phyloP scores from a whole-genome alignment of 495 filamentous ascomycete genomes.

The Penicillium paxilli region DNA sequence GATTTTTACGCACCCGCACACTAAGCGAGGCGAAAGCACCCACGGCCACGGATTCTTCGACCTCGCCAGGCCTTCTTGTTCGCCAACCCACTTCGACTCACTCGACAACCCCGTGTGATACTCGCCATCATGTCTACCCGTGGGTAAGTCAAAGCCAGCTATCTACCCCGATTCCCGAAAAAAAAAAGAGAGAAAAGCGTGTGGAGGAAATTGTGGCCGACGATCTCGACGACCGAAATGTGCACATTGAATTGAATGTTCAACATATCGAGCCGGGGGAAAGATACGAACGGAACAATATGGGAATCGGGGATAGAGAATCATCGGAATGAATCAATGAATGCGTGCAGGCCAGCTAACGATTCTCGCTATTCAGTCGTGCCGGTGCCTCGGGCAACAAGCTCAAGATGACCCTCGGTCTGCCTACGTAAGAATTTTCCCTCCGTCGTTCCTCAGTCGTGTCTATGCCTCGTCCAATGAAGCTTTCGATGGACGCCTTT shows the following conservation, averaged over 20 bases:
- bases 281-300: slow-evolving; percentile 3
- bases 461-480: slow-evolving; percentile 18
- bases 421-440: slow-evolving; percentile 74
- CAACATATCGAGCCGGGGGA: slow-evolving; percentile 20
- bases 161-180: slow-evolving; percentile 13
- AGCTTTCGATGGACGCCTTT: slow-evolving; percentile 14
- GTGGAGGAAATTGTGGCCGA: slow-evolving; percentile 2
- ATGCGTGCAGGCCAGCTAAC: slow-evolving; percentile 32
- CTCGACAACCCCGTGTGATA: slow-evolving; percentile 44
- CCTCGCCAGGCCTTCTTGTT: slow-evolving; percentile 36
- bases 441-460: slow-evolving; percentile 11
- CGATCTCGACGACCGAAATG: slow-evolving; percentile 18
- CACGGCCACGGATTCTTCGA: slow-evolving; percentile 23
- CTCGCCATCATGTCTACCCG: slow-evolving; percentile 57
- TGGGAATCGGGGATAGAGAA: slow-evolving; percentile 1
- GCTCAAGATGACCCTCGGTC: slow-evolving; percentile 99
- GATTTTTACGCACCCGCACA: slow-evolving; percentile 47
- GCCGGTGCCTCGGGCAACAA: slow-evolving; percentile 98
- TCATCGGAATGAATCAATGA: slow-evolving; percentile 7
- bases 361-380: slow-evolving; percentile 48
- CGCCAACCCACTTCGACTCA: slow-evolving; percentile 42
- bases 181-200: background rate
- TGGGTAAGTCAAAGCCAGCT: slow-evolving; percentile 46
- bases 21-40: slow-evolving; percentile 50
- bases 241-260: slow-evolving; percentile 9